Conservation (phyloP, 768 basidiomycete species). For the Albatrellus ellisii region DNA sequence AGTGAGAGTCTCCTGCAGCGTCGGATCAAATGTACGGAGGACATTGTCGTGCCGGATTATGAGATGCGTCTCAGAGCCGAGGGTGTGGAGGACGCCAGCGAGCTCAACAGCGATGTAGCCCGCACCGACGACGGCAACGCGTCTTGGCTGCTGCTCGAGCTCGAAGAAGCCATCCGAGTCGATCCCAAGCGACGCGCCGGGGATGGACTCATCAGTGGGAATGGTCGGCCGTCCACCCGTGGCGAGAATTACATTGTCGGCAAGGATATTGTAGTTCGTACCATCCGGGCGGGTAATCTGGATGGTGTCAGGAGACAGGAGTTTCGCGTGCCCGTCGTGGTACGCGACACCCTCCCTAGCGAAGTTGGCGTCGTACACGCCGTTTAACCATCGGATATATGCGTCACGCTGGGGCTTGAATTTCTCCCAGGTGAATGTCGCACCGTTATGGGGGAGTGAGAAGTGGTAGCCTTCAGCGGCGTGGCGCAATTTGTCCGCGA, state of each 20-base stretch:
- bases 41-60: constrained; percentile 85
- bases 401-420: constrained; percentile 95
- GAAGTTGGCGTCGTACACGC: constrained; percentile 85
- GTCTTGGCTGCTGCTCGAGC: constrained; percentile 79
- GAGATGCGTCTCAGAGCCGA: constrained; percentile 86
- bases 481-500: constrained; percentile 72
- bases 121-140: constrained; percentile 90
- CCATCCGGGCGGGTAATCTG: constrained; percentile 64
- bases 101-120: constrained; percentile 98
- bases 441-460: constrained; percentile 23
- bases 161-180: constrained; percentile 96
- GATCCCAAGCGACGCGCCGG: constrained; percentile 85
- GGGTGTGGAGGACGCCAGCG: constrained; percentile 83
- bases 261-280: constrained; percentile 53
- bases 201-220: constrained; percentile 68
- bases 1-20: constrained; percentile 71
- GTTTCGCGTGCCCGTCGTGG: constrained; percentile 64
- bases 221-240: constrained; percentile 77
- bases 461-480: constrained; percentile 67
- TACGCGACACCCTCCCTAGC: constrained; percentile 80
- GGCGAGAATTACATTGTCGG: constrained; percentile 72
- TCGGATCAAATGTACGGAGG: constrained; percentile 85
- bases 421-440: constrained; percentile 76
- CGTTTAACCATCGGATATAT: constrained; percentile 82
- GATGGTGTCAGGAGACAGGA: constrained; percentile 56